Percentiles rank a stretch among this genome's conserved stretches.
phyloP scores from a whole-genome alignment of 2,329 filamentous ascomycete species.

The Aspergillus brunneoviolaceus region DNA sequence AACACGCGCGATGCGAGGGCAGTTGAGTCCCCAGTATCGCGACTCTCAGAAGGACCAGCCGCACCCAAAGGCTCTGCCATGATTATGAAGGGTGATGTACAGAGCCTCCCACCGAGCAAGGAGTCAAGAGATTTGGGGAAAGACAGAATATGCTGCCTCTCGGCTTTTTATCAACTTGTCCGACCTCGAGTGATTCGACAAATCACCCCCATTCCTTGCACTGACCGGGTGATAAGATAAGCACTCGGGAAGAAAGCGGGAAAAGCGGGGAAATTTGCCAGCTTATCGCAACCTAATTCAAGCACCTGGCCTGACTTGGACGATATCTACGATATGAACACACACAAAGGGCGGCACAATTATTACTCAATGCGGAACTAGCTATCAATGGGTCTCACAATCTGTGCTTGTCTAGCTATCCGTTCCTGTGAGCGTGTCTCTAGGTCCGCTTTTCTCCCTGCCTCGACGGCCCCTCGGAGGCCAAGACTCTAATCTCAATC shows the following conservation, averaged over 20 bases:
- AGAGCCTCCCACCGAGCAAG: not conserved
- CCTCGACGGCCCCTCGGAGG: too few relatives aligned
- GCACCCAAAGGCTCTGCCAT: not conserved
- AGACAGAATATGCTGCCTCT: not conserved
- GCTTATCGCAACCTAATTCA: not conserved
- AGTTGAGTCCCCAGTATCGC: not conserved
- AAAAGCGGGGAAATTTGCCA: not conserved
- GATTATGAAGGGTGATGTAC: not conserved
- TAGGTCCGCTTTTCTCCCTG: too few relatives aligned
- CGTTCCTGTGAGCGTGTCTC: too few relatives aligned
- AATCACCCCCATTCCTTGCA: not conserved
- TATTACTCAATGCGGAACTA: too few relatives aligned
- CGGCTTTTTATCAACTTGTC: not conserved
- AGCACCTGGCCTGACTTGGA: too few relatives aligned
- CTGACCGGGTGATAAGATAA: not conserved
- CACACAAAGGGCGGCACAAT: too few relatives aligned
- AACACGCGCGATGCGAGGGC: constrained; percentile 33
- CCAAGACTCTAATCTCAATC: not conserved
- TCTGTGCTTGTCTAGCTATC: too few relatives aligned
- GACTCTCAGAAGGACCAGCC: not conserved
- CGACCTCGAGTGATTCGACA: not conserved
- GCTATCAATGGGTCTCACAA: not conserved
- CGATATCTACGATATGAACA: too few relatives aligned
- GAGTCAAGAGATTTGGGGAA: too few relatives aligned
- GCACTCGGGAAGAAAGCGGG: too few relatives aligned